phyloP scores from a whole-genome alignment of 1,139 yeast species.

The Blastobotrys capitulatus region DNA sequence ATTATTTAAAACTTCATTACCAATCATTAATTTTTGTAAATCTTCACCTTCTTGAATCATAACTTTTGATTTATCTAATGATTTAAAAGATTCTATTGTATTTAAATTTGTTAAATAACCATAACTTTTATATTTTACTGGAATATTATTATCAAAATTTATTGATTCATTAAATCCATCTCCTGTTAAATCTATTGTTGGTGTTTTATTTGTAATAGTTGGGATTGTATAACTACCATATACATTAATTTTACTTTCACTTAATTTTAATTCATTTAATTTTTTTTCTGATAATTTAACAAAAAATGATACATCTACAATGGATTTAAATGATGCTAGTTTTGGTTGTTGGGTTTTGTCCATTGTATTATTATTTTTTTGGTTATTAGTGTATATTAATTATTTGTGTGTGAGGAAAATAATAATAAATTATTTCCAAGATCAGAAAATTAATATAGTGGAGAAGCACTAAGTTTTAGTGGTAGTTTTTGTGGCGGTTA shows the following conservation, averaged over 20 bases:
- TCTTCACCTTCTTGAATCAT: constrained; percentile 43
- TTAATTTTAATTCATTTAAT: constrained; percentile 60
- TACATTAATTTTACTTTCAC: constrained; percentile 42
- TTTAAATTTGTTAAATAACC: constrained; percentile 60
- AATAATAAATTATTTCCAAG: too few relatives aligned
- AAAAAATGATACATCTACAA: constrained; percentile 83
- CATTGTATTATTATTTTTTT: not conserved
- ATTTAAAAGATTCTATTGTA: constrained; percentile 79
- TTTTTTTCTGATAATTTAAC: constrained; percentile 62
- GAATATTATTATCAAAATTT: constrained; percentile 1
- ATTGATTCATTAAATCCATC: constrained; percentile 23
- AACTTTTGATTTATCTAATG: constrained; percentile 53
- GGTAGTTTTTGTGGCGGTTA: too few relatives aligned
- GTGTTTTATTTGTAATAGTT: constrained; percentile 33
- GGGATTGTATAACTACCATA: constrained; percentile 41
- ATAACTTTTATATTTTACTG: constrained; percentile 18
- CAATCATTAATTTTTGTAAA: constrained; percentile 28
- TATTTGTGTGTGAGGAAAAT: too few relatives aligned
- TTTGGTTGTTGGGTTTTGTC: constrained; percentile 18
- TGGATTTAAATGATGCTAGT: constrained; percentile 59
- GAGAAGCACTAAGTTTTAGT: too few relatives aligned
- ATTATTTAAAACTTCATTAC: constrained; percentile 33
- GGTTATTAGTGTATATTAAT: not conserved
- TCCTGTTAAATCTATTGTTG: constrained; percentile 21
- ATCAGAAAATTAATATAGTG: too few relatives aligned